Conservation (phyloP, 2,329 filamentous ascomycete species). For the Aquanectria penicillioides region DNA sequence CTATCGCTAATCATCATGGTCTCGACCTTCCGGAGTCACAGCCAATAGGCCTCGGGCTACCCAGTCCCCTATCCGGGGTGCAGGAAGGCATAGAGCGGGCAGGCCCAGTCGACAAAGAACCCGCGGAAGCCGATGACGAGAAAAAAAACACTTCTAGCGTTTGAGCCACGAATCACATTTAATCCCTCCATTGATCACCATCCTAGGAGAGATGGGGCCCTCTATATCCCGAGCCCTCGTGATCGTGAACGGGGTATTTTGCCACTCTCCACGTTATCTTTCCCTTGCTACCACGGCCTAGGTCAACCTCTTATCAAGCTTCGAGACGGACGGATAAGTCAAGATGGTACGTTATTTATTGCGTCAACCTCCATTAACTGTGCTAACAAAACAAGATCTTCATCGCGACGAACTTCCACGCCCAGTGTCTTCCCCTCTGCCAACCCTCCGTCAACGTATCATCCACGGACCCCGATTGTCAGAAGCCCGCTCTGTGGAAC, state of each 20-base stretch:
- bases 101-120: neutral
- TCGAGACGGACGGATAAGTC: conserved; percentile 28
- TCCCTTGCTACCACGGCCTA: conserved; percentile 19
- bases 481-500: conserved; percentile 49
- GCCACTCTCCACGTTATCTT: neutral
- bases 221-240: conserved; percentile 47
- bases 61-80: too few species aligned
- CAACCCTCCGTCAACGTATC: conserved; percentile 37
- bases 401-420: conserved; percentile 28
- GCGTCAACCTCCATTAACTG: neutral
- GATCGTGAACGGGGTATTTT: conserved; percentile 43
- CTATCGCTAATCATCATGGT: neutral
- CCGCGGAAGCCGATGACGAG: neutral
- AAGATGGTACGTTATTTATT: conserved; percentile 29
- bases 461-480: conserved; percentile 38
- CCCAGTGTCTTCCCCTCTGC: conserved; percentile 16
- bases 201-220: conserved; percentile 36
- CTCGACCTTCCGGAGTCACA: neutral
- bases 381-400: conserved; percentile 29
- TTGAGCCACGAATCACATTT: conserved; percentile 40
- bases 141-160: neutral
- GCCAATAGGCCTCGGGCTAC: too few species aligned
- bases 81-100: neutral
- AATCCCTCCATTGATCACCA: conserved; percentile 40
- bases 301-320: conserved; percentile 43